These are phyloP conservation scores for Ophioceras dolichostomum DNA, from an alignment of 2,329 filamentous ascomycete species.

Conservation along the genomic window DNA sequence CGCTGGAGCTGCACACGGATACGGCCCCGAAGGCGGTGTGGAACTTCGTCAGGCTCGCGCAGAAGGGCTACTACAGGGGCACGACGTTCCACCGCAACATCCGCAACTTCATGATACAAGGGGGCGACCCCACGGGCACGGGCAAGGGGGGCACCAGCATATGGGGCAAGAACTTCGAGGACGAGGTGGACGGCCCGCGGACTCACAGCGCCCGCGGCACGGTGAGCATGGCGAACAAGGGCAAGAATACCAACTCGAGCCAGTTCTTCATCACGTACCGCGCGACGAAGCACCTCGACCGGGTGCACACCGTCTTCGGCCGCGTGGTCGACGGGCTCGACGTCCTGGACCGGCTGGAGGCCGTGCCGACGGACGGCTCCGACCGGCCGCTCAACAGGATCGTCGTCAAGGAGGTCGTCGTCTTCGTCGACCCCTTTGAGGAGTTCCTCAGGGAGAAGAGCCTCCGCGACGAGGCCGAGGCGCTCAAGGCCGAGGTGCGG, in stretches of 20 bases:
- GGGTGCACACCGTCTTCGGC: constrained; percentile 96
- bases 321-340: constrained; percentile 67
- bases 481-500: constrained; percentile 48
- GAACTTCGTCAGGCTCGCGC: constrained; percentile 85
- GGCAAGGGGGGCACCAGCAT: constrained; percentile 82
- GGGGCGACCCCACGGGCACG: constrained; percentile 86
- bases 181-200: constrained; percentile 83
- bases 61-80: constrained; percentile 80
- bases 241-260: constrained; percentile 91
- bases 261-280: constrained; percentile 95
- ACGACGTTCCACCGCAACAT: constrained; percentile 90
- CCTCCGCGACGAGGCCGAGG: constrained; percentile 45
- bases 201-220: constrained; percentile 75
- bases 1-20: constrained; percentile 82
- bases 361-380: constrained; percentile 59
- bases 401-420: constrained; percentile 66
- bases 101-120: constrained; percentile 94
- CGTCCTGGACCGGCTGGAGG: constrained; percentile 65
- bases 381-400: constrained; percentile 70
- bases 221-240: constrained; percentile 94
- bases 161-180: constrained; percentile 89
- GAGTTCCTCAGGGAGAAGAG: constrained; percentile 73
- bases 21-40: constrained; percentile 87
- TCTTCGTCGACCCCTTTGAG: constrained; percentile 91
- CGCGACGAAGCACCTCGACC: constrained; percentile 71